Base-by-base conservation (phyloP, 164 flowering plant species). In the Umbilicus rupestris region DNA sequence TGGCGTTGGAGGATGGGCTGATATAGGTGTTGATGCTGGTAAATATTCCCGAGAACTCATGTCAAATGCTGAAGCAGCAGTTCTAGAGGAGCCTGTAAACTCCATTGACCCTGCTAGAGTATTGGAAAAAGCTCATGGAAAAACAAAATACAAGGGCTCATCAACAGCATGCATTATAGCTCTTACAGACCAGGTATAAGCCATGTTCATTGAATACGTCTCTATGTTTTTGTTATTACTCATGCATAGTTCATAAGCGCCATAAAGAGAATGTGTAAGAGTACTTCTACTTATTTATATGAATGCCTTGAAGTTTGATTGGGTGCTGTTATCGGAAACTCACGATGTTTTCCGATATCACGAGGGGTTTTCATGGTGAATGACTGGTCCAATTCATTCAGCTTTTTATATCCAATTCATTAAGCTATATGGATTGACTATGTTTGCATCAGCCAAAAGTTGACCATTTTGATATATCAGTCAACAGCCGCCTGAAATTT, bases 1-100 rank as follows among this genome's bases (percentile, higher is more conserved):
- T 86, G 98, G 98, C 76, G 97, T 90, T 72, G 98, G 98, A 74
- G 97, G 96, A 39, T 93, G 98, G 98, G 96, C 96, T 26, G 97
- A 85, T 70, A 77, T 76, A 59, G 98, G 97, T 47, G 74, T 90
- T 73, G 84, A 92, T 85, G 74, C 98, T 2, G 97, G 98, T 29
- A 69, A 29, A 39, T 92, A 84, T 79, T 85, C 98, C 1, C 82
- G 92, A 50, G 98, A 90, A 68, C 94, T 93, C 46, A 93, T 93
- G 98, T 81, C 89, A 58, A 77, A 93, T 71, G 86, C 98, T 28
- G 97, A 81, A 19, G 44, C 59, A 69, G 97, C 98, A 14, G 75
- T 93, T 67, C 76, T 71, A 30, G 89, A 90, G 60, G 98, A 90
- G 73, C 96, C 96, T 15, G 85, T 83, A 71, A 96, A 94, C 71